Base-by-base conservation (phyloP, 2,329 filamentous ascomycete species). In the Saccharata proteae region DNA sequence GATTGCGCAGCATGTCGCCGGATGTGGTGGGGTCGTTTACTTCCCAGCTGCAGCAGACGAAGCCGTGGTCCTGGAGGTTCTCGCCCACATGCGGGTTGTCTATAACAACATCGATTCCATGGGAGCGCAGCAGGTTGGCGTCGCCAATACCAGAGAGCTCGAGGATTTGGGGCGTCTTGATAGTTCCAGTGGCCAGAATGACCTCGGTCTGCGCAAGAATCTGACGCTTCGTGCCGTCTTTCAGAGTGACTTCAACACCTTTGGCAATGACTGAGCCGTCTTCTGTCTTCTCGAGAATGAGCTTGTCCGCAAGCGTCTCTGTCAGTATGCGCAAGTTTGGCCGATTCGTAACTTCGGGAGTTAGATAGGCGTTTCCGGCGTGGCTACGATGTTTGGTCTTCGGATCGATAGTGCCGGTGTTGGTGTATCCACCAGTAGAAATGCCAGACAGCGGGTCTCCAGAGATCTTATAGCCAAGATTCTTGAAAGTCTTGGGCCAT, bases 131-230 rank as follows among this genome's bases (percentile, higher is more conserved):
- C 4, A 37, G 18, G 8, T 30, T 18, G 10, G 37, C 29, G 9
- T 38, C 40, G 5, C 49, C 49, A 27, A 53, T 45, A 4, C 49
- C 50, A 18, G 50, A 54, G 2, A 53, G 38, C 32, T 54, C 50
- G 5, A 52, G 38, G 6, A 53, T 43, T 17, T 51, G 44, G 3
- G 51, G 49, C 4, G 48, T 49, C 21, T 46, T 45, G 18, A 54
- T 27, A 1, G 37, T 31, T 2, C 49, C 50, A 7, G 43, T 46
- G 19, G 41, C 46, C 7, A 52, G 29, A 16, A 53, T 46, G 6
- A 54, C 48, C 19, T 54, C 48, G 31, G 38, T 45, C n/a, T 43
- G 46, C n/a, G 34, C 47, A 10, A 42, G 26, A 14, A 45, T 34
- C 4, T 16, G 33, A 15, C 32, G 29, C n/a, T 11, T 39, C 8